phyloP scores from a whole-genome alignment of 176 grass and related monocot species.

The Aegilops speltoides region DNA sequence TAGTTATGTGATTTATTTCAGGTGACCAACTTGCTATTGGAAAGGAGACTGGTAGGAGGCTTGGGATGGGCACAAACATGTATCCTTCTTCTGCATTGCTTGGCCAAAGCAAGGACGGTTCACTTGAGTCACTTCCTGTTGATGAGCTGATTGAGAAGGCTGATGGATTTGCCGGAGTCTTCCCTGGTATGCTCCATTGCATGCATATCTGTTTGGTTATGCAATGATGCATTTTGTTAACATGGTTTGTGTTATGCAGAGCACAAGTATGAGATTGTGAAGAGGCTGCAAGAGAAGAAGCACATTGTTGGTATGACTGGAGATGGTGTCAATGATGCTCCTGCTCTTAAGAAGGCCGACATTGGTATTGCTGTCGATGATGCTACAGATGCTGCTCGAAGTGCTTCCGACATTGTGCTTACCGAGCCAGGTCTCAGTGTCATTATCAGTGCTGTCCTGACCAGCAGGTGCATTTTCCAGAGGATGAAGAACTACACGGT shows the following conservation, averaged over 20 bases:
- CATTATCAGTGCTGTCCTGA: constrained; percentile 95
- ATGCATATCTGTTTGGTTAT: neutral
- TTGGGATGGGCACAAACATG: constrained; percentile 99
- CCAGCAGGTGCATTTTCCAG: constrained; percentile 97
- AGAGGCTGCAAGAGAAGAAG: constrained; percentile 95
- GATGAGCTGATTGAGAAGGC: constrained; percentile 99
- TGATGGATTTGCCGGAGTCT: constrained; percentile 98
- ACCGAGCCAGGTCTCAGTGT: constrained; percentile 98
- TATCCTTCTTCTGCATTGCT: constrained; percentile 95
- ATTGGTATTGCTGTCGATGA: constrained; percentile 98
- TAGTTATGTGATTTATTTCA: constrained; percentile 29
- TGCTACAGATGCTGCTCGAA: constrained; percentile 90
- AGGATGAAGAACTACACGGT: constrained; percentile 99
- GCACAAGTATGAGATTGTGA: constrained; percentile 98
- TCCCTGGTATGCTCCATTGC: constrained; percentile 59
- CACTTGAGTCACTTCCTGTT: constrained; percentile 70
- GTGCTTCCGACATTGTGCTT: constrained; percentile 93
- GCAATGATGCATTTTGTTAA: neutral
- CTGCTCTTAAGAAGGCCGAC: constrained; percentile 93
- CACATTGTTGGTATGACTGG: constrained; percentile 99
- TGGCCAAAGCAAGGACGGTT: constrained; percentile 74
- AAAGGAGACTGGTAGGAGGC: constrained; percentile 96
- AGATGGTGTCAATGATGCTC: constrained; percentile 96
- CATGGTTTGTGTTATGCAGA: constrained; percentile 46
- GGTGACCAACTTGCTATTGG: constrained; percentile 98